Evolutionary conservation across 306 rosid species (phyloP), one percentile per base, ranked within the genome.

Genomic region (Cicer judaicum): DNA sequence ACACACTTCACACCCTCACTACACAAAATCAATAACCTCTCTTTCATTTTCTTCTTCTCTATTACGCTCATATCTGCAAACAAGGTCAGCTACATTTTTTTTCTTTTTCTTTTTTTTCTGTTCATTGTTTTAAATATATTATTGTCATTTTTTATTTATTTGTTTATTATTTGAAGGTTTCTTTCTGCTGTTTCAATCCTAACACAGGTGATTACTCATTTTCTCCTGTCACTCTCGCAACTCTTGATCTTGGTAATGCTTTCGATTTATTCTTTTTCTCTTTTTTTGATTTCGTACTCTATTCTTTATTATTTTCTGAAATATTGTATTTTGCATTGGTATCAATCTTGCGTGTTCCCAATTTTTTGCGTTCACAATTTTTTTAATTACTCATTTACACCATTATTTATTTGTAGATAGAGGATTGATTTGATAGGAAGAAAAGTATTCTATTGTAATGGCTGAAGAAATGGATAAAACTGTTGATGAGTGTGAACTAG

Each of bases 391-490:
- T 61, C 6, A 10, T 64, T 55, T 16, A 42, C 49, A 3, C 52
- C 0, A 66, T 1, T 67, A 18, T 18, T 9, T 75, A 53, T 82
- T 60, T 56, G 41, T 70, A 65, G 70, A 55, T 86, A 53, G 64
- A 42, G 72, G 76, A 42, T 77, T 52, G 79, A 62, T 69, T 79
- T 48, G 78, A 64, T 70, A 50, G 47, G 64, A 53, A 69, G 70
- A 50, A 24, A 42, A 29, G 34, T 29, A 29, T 29, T 29, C 34
- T 85, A 46, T 39, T 72, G 49, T 73, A 54, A 10, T 47, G 75
- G 80, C 73, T 83, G 21, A 14, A 38, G 69, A 78, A 42, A 77
- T 81, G 86, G 81, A 75, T 73, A 69, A 80, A 39, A 46, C 36
- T 18, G 15, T 8, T 44, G 76, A 11, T 64, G 81, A 82, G 19